Evolutionary conservation across 805 yeast species (phyloP).

Genomic region (Schwanniomyces vanrijiae): DNA sequence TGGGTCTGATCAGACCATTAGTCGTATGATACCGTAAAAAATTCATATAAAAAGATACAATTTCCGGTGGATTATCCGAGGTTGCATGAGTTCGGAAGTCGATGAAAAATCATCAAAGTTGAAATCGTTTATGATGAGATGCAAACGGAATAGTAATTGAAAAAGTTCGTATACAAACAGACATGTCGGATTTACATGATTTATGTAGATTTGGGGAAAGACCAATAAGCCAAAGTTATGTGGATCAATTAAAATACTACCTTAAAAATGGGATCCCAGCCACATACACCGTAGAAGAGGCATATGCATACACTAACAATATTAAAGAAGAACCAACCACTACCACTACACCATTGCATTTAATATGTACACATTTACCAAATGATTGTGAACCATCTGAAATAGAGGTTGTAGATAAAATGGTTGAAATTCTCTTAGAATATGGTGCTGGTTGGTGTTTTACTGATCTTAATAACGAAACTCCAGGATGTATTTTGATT

Average conservation of each 20-base stretch:
- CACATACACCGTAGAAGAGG: slow-evolving; percentile 80
- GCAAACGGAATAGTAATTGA: background rate
- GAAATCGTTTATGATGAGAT: background rate
- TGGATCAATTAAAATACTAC: slow-evolving; percentile 45
- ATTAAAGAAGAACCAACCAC: slow-evolving; percentile 42
- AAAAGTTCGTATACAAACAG: background rate
- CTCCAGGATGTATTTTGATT: slow-evolving; percentile 81
- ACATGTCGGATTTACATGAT: slow-evolving; percentile 74
- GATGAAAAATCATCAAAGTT: background rate
- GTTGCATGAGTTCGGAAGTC: background rate
- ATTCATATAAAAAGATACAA: background rate
- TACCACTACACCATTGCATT: slow-evolving; percentile 80
- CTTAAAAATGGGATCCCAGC: slow-evolving; percentile 73
- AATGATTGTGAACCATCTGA: slow-evolving; percentile 48
- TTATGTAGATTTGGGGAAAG: slow-evolving; percentile 49
- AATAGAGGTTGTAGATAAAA: slow-evolving; percentile 37
- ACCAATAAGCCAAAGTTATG: slow-evolving; percentile 51
- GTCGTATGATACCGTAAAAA: background rate
- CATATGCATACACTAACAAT: slow-evolving; percentile 52
- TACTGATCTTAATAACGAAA: slow-evolving; percentile 65
- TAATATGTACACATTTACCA: slow-evolving; percentile 56
- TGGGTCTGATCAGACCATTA: background rate
- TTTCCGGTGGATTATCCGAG: background rate
- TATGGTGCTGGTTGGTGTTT: slow-evolving; percentile 94
- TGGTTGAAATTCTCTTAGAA: slow-evolving; percentile 69